phyloP scores from a whole-genome alignment of 1,284 basidiomycete genomes.

The Sporisorium iseilematis-ciliati region DNA sequence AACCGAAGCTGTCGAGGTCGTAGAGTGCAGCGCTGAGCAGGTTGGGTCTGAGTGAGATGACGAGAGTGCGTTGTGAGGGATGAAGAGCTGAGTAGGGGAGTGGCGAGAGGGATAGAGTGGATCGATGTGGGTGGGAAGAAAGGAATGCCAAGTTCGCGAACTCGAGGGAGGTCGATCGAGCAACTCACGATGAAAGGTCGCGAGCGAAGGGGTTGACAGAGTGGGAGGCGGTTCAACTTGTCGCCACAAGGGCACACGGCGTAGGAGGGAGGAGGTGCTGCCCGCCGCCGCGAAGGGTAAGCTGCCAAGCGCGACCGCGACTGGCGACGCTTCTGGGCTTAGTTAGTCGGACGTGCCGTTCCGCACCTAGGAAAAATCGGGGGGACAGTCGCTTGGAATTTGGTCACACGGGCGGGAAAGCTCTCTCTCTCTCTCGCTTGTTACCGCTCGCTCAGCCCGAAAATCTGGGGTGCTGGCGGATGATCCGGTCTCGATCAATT shows the following conservation, averaged over 20 bases:
- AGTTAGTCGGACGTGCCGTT: constrained; percentile 1
- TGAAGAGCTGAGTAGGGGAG: neutral
- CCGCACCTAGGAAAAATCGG: neutral
- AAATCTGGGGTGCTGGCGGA: constrained; percentile 8
- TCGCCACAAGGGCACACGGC: constrained; percentile 8
- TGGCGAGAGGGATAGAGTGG: neutral
- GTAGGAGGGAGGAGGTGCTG: constrained; percentile 18
- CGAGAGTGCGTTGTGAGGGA: neutral
- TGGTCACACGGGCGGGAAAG: constrained; percentile 1
- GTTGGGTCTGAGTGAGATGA: neutral
- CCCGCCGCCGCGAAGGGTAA: constrained; percentile 10
- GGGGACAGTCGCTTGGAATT: neutral
- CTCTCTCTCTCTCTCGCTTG: neutral
- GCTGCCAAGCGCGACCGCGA: constrained; percentile 24
- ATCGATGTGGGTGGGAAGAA: constrained; percentile 16
- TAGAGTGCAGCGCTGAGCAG: neutral
- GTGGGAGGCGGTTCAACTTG: neutral
- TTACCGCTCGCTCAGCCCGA: neutral
- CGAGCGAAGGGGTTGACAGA: neutral
- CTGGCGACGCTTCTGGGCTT: too few species aligned
- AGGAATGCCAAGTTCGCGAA: neutral
- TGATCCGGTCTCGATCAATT: constrained; percentile 3
- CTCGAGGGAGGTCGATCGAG: constrained; percentile 1
- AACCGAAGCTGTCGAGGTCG: too few species aligned
- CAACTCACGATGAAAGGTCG: neutral